Base-by-base conservation (phyloP, 2,329 filamentous ascomycete genomes). In the Aureobasidium vineae region DNA sequence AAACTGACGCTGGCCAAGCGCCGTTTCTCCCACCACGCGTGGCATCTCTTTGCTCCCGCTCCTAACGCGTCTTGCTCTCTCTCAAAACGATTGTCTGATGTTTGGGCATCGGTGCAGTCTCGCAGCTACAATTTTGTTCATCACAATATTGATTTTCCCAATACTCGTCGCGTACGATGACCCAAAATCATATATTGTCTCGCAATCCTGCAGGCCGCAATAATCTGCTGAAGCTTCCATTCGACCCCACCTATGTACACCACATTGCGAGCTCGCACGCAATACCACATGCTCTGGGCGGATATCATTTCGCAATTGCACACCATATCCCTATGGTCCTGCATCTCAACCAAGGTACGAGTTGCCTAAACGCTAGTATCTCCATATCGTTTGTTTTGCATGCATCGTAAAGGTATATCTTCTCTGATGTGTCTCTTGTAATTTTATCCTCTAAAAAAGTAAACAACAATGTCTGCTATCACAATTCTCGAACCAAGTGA, bases 251-350 rank as follows among this genome's bases (percentile, higher is more conserved):
- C 28, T 28, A 47, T 49, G 28, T 8, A 13, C 21, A 31, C 26
- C 40, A 50, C 50, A 40, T 33, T 31, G 59, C 59, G 59, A 63
- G 59, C 59, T 63, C 59, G 59, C 59, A 63, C 59, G 59, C 45
- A 33, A 63, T 63, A 40, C 19, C 21, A 28, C 16, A 31, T 5
- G 23, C 33, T 63, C 1, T 19, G 23, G 15, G 28, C 21, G 21
- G 38, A 63, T 16, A 31, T 8, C 28, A 52, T 63, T 16, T 50
- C 59, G 59, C 50, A 13, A 33, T 63, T 63, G 59, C 59, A 54
- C 63, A 50, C 63, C 49, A 47, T 65, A 2, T 5, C 23, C n/a
- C 10, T 26, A 31, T 3, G 28, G 26, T 16, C 56, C 36, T 6
- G 57, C 47, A 43, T 6, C 33, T 59, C 31, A 56, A 65, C 31